These are phyloP conservation scores for Pugionium cornutum DNA, from an alignment of 345 rosid genomes.

Conservation along the genomic window DNA sequence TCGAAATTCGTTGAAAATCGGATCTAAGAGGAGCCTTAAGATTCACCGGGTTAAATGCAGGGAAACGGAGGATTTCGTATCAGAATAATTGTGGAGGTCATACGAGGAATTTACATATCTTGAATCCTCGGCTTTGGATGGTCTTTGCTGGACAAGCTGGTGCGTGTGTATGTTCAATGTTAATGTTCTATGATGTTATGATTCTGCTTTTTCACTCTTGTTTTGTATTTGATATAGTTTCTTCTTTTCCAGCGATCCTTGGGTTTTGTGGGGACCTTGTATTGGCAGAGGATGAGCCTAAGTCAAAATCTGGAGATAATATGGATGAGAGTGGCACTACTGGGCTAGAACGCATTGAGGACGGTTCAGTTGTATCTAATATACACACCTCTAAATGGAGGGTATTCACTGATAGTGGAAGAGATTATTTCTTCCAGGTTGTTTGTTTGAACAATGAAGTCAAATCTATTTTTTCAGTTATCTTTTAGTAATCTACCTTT, in stretches of 20 bases:
- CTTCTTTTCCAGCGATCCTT: slow-evolving; percentile 32
- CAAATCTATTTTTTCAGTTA: slow-evolving; percentile 6
- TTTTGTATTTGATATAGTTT: background rate
- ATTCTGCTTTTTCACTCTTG: background rate
- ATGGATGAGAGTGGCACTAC: slow-evolving; percentile 39
- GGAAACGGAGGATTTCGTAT: slow-evolving; percentile 31
- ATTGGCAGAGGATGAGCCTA: slow-evolving; percentile 53
- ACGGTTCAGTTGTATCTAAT: slow-evolving; percentile 79
- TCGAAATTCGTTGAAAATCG: background rate
- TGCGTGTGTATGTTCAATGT: slow-evolving; percentile 23
- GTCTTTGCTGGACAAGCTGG: slow-evolving; percentile 62
- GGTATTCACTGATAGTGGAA: slow-evolving; percentile 83
- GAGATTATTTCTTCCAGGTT: slow-evolving; percentile 79
- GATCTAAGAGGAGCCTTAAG: background rate
- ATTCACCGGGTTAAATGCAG: slow-evolving; percentile 34
- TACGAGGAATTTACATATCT: slow-evolving; percentile 27
- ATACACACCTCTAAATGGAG: slow-evolving; percentile 95
- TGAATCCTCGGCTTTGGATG: slow-evolving; percentile 50
- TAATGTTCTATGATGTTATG: background rate
- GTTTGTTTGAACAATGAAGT: background rate
- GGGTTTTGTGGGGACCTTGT: slow-evolving; percentile 42
- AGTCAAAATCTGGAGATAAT: slow-evolving; percentile 39
- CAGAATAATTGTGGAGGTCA: slow-evolving; percentile 37
- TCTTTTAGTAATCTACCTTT: background rate
- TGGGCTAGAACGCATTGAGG: slow-evolving; percentile 64